Conservation (phyloP, 306 rosid genomes). For the Cercis canadensis region DNA sequence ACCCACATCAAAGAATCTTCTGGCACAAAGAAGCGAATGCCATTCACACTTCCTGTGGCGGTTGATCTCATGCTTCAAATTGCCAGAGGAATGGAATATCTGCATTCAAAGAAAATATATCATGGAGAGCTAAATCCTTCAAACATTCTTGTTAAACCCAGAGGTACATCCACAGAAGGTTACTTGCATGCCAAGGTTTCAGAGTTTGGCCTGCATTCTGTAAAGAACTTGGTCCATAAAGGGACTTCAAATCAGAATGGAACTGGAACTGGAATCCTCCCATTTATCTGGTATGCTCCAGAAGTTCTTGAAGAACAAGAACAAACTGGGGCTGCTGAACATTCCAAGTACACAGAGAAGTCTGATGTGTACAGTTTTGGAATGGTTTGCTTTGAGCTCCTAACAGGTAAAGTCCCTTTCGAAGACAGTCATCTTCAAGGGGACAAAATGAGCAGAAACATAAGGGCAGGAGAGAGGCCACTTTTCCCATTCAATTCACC, state of each 20-base stretch:
- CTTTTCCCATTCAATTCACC: slow-evolving; percentile 71
- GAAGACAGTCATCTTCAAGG: slow-evolving; percentile 94
- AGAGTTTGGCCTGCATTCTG: slow-evolving; percentile 66
- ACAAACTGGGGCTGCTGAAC: slow-evolving; percentile 44
- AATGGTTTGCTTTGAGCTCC: slow-evolving; percentile 93
- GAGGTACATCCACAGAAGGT: slow-evolving; percentile 70
- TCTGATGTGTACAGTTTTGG: slow-evolving; percentile 90
- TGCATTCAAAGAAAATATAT: slow-evolving; percentile 71
- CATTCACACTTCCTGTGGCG: slow-evolving; percentile 75
- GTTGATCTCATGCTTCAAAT: slow-evolving; percentile 94
- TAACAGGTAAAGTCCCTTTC: slow-evolving; percentile 91
- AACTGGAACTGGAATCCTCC: slow-evolving; percentile 25
- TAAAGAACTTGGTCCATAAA: slow-evolving; percentile 48
- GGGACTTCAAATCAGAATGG: slow-evolving; percentile 65
- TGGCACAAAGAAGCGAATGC: slow-evolving; percentile 63
- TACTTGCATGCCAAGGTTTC: slow-evolving; percentile 72
- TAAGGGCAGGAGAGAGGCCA: slow-evolving; percentile 92
- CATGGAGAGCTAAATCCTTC: slow-evolving; percentile 80
- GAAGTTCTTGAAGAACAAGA: slow-evolving; percentile 92
- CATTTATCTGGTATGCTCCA: slow-evolving; percentile 85
- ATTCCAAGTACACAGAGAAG: slow-evolving; percentile 68
- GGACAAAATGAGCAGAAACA: slow-evolving; percentile 88
- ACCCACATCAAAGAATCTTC: slow-evolving; percentile 67
- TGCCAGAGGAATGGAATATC: slow-evolving; percentile 87
- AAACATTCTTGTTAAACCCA: slow-evolving; percentile 71